Conservation (phyloP, 768 basidiomycete genomes). For the Boletus subparvulus region DNA sequence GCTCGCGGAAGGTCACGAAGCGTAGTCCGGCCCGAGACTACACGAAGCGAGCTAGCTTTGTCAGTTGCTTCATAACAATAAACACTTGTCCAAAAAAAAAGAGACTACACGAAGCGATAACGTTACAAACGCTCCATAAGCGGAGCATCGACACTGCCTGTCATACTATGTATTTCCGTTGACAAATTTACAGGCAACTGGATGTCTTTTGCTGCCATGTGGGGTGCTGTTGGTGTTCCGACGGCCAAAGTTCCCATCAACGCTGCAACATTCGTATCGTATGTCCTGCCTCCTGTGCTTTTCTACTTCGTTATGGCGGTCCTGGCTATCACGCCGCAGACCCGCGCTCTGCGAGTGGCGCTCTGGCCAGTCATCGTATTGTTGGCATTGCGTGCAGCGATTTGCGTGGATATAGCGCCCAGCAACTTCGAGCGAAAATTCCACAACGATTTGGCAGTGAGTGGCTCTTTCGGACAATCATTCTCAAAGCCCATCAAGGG, state of each 20-base stretch:
- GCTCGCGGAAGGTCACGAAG: too few species aligned
- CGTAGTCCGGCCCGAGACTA: too few species aligned
- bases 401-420: not conserved
- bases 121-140: too few species aligned
- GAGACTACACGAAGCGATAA: too few species aligned
- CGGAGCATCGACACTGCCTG: too few species aligned
- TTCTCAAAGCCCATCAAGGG: not conserved
- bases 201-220: too few species aligned
- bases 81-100: too few species aligned
- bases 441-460: not conserved
- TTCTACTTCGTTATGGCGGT: not conserved
- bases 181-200: too few species aligned
- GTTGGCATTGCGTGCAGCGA: not conserved
- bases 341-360: not conserved
- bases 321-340: not conserved
- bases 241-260: not conserved
- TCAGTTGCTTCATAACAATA: too few species aligned
- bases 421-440: not conserved
- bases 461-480: not conserved
- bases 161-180: too few species aligned
- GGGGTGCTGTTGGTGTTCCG: not conserved
- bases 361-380: not conserved
- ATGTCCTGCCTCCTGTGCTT: not conserved
- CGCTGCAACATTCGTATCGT: not conserved
- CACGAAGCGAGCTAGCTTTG: too few species aligned